Evolutionary conservation across 2,329 filamentous ascomycete species (phyloP).

Genomic region (Ascochyta koolunga): DNA sequence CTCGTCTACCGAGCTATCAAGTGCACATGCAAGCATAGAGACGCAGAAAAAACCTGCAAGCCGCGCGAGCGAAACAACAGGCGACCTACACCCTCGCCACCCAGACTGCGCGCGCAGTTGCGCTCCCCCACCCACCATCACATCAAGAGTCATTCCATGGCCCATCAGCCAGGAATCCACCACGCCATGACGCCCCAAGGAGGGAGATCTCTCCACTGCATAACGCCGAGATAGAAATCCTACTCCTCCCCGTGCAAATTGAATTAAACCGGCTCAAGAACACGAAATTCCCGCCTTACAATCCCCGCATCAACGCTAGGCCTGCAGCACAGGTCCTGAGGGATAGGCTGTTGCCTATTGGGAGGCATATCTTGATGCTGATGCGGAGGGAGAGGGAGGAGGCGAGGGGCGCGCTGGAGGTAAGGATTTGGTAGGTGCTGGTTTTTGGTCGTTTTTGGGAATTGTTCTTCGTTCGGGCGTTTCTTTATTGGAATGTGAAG

Average conservation of each 20-base stretch:
- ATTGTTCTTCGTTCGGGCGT: no score
- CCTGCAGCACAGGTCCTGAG: constrained; percentile 22
- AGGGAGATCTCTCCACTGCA: not conserved
- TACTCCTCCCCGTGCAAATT: constrained; percentile 16
- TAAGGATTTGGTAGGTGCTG: constrained; percentile 21
- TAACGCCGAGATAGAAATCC: not conserved
- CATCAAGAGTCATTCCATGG: not conserved
- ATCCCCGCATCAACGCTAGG: constrained; percentile 8
- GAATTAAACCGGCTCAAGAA: constrained; percentile 18
- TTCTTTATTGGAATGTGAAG: no score
- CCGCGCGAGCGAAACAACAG: not conserved
- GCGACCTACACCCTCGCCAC: not conserved
- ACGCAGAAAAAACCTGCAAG: not conserved
- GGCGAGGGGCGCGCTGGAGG: constrained; percentile 12
- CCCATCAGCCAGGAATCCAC: not conserved
- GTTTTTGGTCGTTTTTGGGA: not conserved
- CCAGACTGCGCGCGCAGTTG: no score
- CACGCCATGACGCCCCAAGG: not conserved
- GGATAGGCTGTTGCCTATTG: constrained; percentile 23
- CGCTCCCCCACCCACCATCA: no score
- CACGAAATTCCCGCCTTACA: constrained; percentile 16
- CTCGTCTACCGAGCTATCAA: not conserved
- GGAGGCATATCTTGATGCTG: constrained; percentile 11
- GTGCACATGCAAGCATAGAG: not conserved
- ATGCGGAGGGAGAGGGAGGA: not conserved